phyloP scores from a whole-genome alignment of 176 grass and related monocot genomes.

The Avena insularis region DNA sequence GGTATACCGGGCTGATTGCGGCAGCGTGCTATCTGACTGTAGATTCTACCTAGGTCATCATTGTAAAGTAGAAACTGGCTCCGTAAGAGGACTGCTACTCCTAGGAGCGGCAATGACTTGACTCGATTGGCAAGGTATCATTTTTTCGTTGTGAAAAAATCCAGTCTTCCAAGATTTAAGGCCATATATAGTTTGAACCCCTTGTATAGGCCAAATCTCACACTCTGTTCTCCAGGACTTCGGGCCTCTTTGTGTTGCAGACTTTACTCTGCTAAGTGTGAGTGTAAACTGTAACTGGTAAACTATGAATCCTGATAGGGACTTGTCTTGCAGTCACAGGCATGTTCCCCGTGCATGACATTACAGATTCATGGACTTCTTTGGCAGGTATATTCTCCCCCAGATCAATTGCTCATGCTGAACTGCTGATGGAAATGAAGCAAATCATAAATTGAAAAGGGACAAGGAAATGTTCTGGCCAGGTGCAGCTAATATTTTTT shows the following conservation, averaged over 20 bases:
- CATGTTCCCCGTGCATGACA: background rate
- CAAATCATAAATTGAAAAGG: background rate
- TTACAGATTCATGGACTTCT: background rate
- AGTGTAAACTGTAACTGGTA: background rate
- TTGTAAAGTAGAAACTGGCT: conserved; percentile 19
- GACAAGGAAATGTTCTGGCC: background rate
- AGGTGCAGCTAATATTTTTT: background rate
- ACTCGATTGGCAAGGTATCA: background rate
- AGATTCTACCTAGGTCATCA: background rate
- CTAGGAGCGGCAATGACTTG: background rate
- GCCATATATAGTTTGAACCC: background rate
- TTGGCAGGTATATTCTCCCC: background rate
- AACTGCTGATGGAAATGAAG: background rate
- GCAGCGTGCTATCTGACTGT: background rate
- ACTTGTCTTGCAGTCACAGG: background rate
- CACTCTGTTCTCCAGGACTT: background rate
- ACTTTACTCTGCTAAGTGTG: conserved; percentile 5
- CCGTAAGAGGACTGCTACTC: background rate
- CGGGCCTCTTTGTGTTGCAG: background rate
- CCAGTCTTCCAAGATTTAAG: background rate
- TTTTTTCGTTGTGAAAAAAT: background rate
- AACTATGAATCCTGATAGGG: background rate
- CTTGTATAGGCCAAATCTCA: background rate
- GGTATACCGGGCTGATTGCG: background rate
- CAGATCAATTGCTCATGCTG: background rate